phyloP scores from a whole-genome alignment of 2,329 filamentous ascomycete genomes.

The Phyllosticta capitalensis region DNA sequence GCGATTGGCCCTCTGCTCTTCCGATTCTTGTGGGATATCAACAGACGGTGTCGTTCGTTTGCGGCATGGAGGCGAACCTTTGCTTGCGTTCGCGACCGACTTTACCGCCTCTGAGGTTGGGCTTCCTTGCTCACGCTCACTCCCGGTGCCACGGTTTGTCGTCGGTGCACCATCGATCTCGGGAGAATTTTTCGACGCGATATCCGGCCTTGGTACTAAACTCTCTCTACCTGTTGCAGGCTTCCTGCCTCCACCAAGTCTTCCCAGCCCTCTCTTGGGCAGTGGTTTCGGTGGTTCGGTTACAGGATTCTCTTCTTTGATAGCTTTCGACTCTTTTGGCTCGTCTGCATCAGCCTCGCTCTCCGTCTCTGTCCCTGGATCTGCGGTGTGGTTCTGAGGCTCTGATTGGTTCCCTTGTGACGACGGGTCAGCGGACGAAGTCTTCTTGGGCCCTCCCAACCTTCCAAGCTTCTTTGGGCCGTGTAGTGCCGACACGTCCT shows the following conservation, averaged over 20 bases:
- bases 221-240: background rate
- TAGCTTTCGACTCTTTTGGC: background rate
- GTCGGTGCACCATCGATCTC: background rate
- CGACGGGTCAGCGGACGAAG: background rate
- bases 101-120: background rate
- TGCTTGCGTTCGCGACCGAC: background rate
- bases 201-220: background rate
- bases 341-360: background rate
- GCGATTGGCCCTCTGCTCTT: conserved; percentile 44
- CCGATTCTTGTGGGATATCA: conserved; percentile 26
- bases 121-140: background rate
- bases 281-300: conserved; percentile 14
- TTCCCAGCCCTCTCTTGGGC: conserved; percentile 12
- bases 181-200: background rate
- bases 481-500: background rate
- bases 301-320: background rate
- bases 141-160: background rate
- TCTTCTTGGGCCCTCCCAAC: background rate
- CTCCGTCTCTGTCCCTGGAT: conserved; percentile 4
- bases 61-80: background rate
- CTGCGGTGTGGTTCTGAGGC: background rate
- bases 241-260: conserved; percentile 13
- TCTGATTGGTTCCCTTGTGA: background rate
- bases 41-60: background rate
- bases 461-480: background rate